A percentile compares a stretch with the other conserved stretches of the same genome.
These are phyloP conservation scores for Exserohilum turcica DNA, from an alignment of 2,329 filamentous ascomycete species.

Conservation along the genomic window DNA sequence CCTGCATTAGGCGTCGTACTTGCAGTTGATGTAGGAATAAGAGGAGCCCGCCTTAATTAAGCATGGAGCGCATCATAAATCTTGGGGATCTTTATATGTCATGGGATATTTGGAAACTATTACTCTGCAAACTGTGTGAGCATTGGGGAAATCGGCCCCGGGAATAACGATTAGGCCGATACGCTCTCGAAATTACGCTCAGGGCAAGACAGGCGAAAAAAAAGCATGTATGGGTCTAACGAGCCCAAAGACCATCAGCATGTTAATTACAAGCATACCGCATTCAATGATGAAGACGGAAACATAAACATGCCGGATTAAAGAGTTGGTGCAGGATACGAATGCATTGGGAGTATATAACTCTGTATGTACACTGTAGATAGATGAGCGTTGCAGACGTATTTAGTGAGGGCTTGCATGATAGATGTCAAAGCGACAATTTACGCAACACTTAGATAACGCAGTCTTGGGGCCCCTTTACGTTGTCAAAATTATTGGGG, in stretches of 20 bases:
- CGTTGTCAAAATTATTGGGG: not conserved
- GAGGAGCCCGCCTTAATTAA: conserved; percentile 58
- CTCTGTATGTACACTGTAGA: not conserved
- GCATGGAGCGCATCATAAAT: conserved; percentile 69
- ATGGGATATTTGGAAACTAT: conserved; percentile 69
- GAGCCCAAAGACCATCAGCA: conserved; percentile 21
- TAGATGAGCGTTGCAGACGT: not conserved
- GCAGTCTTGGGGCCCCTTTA: too few species aligned
- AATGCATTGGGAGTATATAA: not conserved
- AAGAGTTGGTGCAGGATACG: not conserved
- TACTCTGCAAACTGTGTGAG: conserved; percentile 73
- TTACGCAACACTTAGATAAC: not conserved
- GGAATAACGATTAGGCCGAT: conserved; percentile 72
- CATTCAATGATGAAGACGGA: not conserved
- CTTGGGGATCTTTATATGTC: conserved; percentile 65
- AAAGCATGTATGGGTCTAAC: conserved; percentile 24
- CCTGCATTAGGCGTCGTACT: conserved; percentile 11
- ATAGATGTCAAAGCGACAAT: not conserved
- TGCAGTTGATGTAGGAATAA: not conserved
- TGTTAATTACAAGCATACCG: conserved; percentile 22
- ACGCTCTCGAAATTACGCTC: conserved; percentile 51
- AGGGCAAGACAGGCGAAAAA: conserved; percentile 37
- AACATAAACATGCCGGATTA: not conserved
- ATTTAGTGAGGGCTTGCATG: not conserved
- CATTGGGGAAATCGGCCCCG: conserved; percentile 63